A percentile compares a stretch with the other conserved stretches of the same genome.
Evolutionary conservation across 139 green algal genomes (phyloP).

Genomic region (Tetraselmis striata): DNA sequence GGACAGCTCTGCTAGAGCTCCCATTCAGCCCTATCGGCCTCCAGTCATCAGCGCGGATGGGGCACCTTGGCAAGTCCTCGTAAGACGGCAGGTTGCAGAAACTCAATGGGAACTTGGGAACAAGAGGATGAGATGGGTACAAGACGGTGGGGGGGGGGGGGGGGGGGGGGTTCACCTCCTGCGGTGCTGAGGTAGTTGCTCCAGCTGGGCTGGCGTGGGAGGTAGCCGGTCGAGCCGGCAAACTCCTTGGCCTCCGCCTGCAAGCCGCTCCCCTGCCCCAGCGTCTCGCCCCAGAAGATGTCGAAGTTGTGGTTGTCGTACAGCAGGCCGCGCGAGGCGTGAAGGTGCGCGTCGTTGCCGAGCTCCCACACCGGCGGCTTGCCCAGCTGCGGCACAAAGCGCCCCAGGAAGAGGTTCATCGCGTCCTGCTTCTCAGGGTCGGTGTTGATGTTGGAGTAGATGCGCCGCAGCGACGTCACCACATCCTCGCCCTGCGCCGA

Average conservation of each 20-base stretch:
- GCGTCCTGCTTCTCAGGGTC: constrained; percentile 72
- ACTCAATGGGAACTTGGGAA: too few relatives aligned
- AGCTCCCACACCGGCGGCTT: constrained; percentile 75
- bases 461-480: constrained; percentile 62
- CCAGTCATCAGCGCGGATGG: too few relatives aligned
- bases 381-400: constrained; percentile 43
- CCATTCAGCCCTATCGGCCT: too few relatives aligned
- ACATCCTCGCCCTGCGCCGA: constrained; percentile 32
- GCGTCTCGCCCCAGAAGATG: not conserved
- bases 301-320: not conserved
- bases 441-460: constrained; percentile 82
- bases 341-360: constrained; percentile 72
- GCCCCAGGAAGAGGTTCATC: constrained; percentile 92
- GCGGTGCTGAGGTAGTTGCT: not conserved
- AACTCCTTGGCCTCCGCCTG: not conserved
- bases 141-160: too few relatives aligned
- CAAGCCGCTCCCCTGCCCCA: not conserved
- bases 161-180: too few relatives aligned
- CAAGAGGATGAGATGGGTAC: too few relatives aligned
- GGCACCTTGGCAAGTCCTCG: too few relatives aligned
- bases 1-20: too few relatives aligned
- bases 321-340: constrained; percentile 20
- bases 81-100: too few relatives aligned
- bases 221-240: not conserved
- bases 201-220: not conserved